Evolutionary conservation across 73 alveolate genomes (phyloP).

Genomic region (Loxodes magnus): DNA sequence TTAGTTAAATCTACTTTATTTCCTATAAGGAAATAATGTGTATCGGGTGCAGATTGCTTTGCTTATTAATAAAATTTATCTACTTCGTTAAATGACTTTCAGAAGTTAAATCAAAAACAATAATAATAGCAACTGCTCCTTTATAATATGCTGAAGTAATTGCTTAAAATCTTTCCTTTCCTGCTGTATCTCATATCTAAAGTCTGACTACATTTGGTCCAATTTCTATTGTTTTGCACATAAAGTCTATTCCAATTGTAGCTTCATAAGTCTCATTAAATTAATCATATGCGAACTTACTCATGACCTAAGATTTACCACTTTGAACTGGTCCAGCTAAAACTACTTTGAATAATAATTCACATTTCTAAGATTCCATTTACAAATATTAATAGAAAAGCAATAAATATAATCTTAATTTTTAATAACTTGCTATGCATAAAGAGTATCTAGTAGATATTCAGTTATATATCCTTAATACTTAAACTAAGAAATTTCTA

Average conservation of each 20-base stretch:
- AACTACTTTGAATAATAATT: constrained; percentile 63
- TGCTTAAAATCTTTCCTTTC: constrained; percentile 56
- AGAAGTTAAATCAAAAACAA: constrained; percentile 27
- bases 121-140: constrained; percentile 32
- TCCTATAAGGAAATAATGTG: neutral
- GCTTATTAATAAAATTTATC: neutral
- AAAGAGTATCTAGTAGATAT: too few relatives aligned
- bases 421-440: too few relatives aligned
- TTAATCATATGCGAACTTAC: constrained; percentile 74
- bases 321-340: constrained; percentile 74
- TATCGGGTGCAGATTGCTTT: too few relatives aligned
- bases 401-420: too few relatives aligned
- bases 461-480: too few relatives aligned
- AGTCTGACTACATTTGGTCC: constrained; percentile 42
- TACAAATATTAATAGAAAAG: too few relatives aligned
- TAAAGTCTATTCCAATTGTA: constrained; percentile 82
- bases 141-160: constrained; percentile 42
- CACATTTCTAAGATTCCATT: too few relatives aligned
- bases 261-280: constrained; percentile 67
- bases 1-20: neutral
- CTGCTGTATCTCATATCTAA: constrained; percentile 41
- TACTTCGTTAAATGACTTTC: neutral
- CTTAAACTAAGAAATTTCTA: too few relatives aligned
- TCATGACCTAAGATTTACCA: constrained; percentile 64
- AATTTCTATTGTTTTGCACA: constrained; percentile 25